Base-by-base conservation (phyloP, 2,329 filamentous ascomycete genomes). In the Xylariaceae sp. region DNA sequence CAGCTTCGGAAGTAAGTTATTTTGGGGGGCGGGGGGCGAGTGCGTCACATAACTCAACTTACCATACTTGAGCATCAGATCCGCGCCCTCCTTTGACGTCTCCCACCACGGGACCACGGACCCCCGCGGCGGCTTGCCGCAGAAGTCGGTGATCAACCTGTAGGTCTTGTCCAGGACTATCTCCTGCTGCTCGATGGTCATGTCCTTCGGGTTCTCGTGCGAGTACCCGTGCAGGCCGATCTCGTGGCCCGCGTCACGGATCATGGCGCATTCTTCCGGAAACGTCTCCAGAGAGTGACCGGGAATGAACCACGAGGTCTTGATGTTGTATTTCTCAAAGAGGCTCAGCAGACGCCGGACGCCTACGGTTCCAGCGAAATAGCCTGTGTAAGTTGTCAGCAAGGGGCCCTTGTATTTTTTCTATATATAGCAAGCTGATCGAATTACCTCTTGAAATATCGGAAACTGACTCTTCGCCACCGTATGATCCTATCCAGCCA, bases 101-200 rank as follows among this genome's bases (percentile, higher is more conserved):
- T 87, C 82, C 82, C 81, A 88, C 52, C 51, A 88, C 0, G 83
- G 83, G 1, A 81, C 82, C 0, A 87, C 81, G 25, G 72, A 79
- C 1, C 83, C 83, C 1, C 80, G 64, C 0, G 83, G 83, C 1
- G 77, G 78, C 57, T 84, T 85, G 5, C 83, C 78, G 28, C 72
- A 74, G 49, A 89, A 82, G 0, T 81, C 75, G 0, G 76, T 85
- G 21, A 87, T 67, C 56, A 86, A 67, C 16, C 72, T 70, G 52
- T 79, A 85, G 13, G 80, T 84, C 57, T 84, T 84, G 50, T 83
- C 77, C 5, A 90, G 69, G 10, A 90, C 78, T 35, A 83, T 80
- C 10, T 70, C 70, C 54, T 89, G 83, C 58, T 90, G 83, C 51
- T 86, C 80, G 2, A 82, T 53, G 0, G 70, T 81, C 80, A 87